Evolutionary conservation across 495 filamentous ascomycete genomes (phyloP), one percentile per base, ranked within the genome.

Genomic region (Neurospora sublineolata): DNA sequence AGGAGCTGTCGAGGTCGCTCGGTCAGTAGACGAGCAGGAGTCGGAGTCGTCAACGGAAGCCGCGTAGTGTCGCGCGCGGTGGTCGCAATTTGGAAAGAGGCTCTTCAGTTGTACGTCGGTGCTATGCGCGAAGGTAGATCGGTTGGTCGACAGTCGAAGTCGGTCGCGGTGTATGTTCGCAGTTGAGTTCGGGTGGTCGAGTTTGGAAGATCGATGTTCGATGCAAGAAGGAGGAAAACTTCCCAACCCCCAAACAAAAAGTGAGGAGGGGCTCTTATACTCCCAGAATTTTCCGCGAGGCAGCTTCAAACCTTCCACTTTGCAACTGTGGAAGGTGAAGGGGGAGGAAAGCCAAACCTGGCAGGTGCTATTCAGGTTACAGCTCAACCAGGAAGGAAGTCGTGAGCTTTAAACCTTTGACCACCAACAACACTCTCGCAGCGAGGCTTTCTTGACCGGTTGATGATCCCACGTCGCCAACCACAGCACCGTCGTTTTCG

Each of bases 251-350:
- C 1, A 27, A 27, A 0, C 2, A 4, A 27, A 30, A 58, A 2
- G 0, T 4, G 10, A 27, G 4, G 2, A 58, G 11, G 4, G 23
- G 46, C 0, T 58, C 2, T 58, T 27, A 58, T 58, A 27, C 46
- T 14, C 0, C 42, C 1, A 11, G 9, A 46, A 1, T 3, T 0
- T 0, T 9, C 1, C 3, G n/a, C 10, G 3, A n/a, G 1, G 46
- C 20, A 30, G 11, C 10, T 27, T 23, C 11, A 27, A 27, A 58
- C 23, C 20, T 58, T n/a, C n/a, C n/a, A n/a, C n/a, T n/a, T 58
- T 58, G 4, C 46, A 27, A 14, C 42, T 16, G 2, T 23, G 20
- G 20, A 27, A 58, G 20, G 23, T 58, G 46, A 58, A 58, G 42
- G 0, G 42, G 42, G 8, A 20, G n/a, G n/a, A 46, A 46, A 11